Conservation (phyloP, 345 rosid species). For the Acer negundo region DNA sequence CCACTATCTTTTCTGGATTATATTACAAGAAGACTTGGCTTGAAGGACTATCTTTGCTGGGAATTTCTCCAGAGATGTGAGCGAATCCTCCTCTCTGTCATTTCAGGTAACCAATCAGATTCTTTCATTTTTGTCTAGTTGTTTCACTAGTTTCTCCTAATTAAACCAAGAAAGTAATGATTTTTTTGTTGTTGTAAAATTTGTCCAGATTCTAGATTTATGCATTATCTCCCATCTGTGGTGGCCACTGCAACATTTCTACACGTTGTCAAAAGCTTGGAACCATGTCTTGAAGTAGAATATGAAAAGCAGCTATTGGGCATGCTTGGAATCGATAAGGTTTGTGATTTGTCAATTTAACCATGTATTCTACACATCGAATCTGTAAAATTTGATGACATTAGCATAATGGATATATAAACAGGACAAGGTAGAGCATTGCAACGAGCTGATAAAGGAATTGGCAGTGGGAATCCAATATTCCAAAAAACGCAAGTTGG, state of each 20-base stretch:
- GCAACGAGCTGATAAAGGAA: constrained; percentile 47
- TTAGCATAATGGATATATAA: neutral
- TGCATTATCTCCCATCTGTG: constrained; percentile 53
- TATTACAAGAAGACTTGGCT: constrained; percentile 61
- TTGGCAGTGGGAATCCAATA: constrained; percentile 19
- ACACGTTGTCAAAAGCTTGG: constrained; percentile 43
- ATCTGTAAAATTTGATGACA: constrained; percentile 3
- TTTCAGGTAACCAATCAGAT: constrained; percentile 45
- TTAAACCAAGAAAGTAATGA: neutral
- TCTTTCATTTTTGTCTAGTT: neutral
- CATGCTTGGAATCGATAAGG: constrained; percentile 57
- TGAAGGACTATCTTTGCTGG: constrained; percentile 49
- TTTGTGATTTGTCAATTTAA: constrained; percentile 6
- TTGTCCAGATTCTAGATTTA: constrained; percentile 51
- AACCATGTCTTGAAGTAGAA: constrained; percentile 42
- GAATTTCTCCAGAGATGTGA: constrained; percentile 63
- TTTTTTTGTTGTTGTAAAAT: neutral
- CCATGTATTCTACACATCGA: neutral
- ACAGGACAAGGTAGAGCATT: constrained; percentile 58
- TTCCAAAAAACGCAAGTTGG: constrained; percentile 48
- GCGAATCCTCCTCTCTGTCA: constrained; percentile 38
- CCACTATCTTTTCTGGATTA: constrained; percentile 64
- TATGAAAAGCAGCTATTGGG: constrained; percentile 44
- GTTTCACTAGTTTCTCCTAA: too few species aligned
- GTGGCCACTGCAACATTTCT: constrained; percentile 62